Evolutionary conservation across 371 early-diverging fungal genomes (phyloP), one percentile per base, ranked within the genome.

Genomic region (Mortierella sp.): DNA sequence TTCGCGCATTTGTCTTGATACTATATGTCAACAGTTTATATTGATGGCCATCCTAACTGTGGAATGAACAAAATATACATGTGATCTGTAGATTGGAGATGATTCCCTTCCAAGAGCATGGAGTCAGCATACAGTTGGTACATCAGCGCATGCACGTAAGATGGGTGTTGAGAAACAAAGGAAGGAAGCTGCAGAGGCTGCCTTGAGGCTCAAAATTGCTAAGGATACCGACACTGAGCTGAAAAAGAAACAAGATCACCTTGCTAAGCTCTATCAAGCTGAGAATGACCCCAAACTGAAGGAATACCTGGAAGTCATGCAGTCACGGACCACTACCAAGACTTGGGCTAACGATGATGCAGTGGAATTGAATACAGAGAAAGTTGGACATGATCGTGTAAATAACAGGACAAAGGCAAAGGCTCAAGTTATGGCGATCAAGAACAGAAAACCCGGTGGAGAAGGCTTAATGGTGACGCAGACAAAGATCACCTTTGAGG

Each of bases 301-400:
- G 55, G 97, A 97, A 83, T 98, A 93, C 83, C 79, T 97, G 81
- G 92, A 95, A 74, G 96, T 96, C 38, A 96, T 97, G 97, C 86
- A 93, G 43, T 92, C 94, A 4, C 89, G 97, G 48, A 88, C 94
- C 0, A 89, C 89, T 65, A 87, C 91, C 67, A 90, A 93, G 72
- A 96, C 96, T 1, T 98, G 98, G 98, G 92, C 94, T 5, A 97
- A 98, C 84, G 98, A 98, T 64, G 97, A 96, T 70, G 84, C 85
- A 4, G 84, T 84, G 1, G 77, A 82, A 19, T 57, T 83, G 70
- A 74, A 74, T 48, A 74, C 80, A 11, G 69, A 77, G 22, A 63
- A 71, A 61, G 65, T 71, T 43, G 81, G 81, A 53, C 67, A 78
- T 40, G 70, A 70, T 28, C 70, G 67, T 21, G 65, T 41, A 33